phyloP scores from a whole-genome alignment of 176 grass and related monocot genomes.

The Poa annua region DNA sequence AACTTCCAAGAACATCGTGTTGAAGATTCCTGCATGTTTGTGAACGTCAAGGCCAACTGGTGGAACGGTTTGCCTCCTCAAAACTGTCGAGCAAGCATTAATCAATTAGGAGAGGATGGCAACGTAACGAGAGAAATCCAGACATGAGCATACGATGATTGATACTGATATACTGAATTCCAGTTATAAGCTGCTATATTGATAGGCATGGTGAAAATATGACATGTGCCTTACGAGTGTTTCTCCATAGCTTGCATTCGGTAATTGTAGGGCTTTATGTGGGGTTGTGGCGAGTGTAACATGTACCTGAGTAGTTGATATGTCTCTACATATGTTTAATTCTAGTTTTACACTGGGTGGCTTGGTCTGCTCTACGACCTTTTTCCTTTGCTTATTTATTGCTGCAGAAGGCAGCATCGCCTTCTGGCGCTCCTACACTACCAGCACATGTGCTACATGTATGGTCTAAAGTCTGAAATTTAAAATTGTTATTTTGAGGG shows the following conservation, averaged over 20 bases:
- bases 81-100: conserved; percentile 48
- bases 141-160: neutral
- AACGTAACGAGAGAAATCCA: neutral
- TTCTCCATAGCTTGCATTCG: neutral
- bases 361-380: neutral
- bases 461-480: neutral
- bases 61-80: conserved; percentile 60
- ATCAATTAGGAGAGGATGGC: conserved; percentile 16
- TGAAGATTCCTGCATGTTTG: conserved; percentile 44
- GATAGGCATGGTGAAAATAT: too few species aligned
- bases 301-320: neutral
- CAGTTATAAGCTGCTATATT: too few species aligned
- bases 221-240: too few species aligned
- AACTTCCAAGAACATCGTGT: conserved; percentile 23
- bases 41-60: conserved; percentile 37
- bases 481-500: neutral
- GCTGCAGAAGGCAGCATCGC: neutral
- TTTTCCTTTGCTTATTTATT: neutral
- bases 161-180: neutral
- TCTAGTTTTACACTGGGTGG: neutral
- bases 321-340: conserved; percentile 18
- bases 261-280: neutral
- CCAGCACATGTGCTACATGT: neutral
- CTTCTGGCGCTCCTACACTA: neutral
- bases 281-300: neutral